Base-by-base conservation (phyloP, 805 yeast species). In the Gaillardinia entomophila region DNA sequence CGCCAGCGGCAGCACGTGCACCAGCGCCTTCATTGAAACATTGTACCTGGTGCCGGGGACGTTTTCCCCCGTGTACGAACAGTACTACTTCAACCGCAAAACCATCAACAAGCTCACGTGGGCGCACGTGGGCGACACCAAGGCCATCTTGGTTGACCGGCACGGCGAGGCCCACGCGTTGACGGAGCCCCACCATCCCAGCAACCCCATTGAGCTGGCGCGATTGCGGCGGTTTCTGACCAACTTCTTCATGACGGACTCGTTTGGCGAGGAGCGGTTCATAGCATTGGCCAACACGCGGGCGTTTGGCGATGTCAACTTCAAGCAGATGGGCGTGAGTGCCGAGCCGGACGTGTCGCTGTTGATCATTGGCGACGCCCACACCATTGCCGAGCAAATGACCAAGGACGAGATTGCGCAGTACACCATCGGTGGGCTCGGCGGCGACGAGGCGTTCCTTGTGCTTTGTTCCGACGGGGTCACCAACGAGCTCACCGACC, bases 51-150 rank as follows among this genome's bases (percentile, higher is more conserved):
- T 47, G 44, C 48, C 48, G 41, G 39, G 57, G 44, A 38, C 41
- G 18, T 27, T 41, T 52, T 31, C 57, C 48, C 45, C 64, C 37
- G 55, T 54, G 38, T 32, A 40, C 33, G 62, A 57, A 38, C 47
- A 49, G 33, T 71, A 65, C 47, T 82, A 71, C 55, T 81, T 89
- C 60, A 77, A 79, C 39, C 74, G 79, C n/a, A 64, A 69, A 6
- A 79, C 83, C 3, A 61, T 82, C 10, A 68, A 86, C 15, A 77
- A 78, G 46, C 56, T 92, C 15, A 71, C 84, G 1, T 75, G 89
- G 13, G 89, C 94, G 1, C 98, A 92, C 51, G 79, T 90, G 11
- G 98, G 98, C 4, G 98, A 92, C 53, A 83, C 97, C 3, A 74
- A 84, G 40, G 87, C 94, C 4, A 71, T 92, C 2, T 47, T 92